Evolutionary conservation across 192 early-diverging fungal species (phyloP).

Genomic region (Mortierella claussenii): DNA sequence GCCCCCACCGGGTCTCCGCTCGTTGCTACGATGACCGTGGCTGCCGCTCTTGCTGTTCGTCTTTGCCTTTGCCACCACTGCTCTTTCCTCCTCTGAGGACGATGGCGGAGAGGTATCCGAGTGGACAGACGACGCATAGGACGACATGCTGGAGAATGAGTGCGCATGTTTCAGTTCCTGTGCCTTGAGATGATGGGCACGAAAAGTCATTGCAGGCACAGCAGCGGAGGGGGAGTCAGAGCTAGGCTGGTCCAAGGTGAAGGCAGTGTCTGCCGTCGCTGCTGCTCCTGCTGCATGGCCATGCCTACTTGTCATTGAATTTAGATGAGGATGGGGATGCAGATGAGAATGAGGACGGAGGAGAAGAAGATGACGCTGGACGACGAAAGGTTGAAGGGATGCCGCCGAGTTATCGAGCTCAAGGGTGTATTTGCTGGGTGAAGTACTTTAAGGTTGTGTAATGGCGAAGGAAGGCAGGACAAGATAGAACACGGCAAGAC

Average conservation of each 20-base stretch:
- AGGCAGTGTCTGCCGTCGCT: too few species aligned
- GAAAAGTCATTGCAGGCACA: conserved; percentile 35
- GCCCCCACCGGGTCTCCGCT: conserved; percentile 32
- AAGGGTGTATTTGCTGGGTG: neutral
- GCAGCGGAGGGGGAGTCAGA: too few species aligned
- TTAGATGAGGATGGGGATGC: too few species aligned
- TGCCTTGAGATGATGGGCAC: conserved; percentile 46
- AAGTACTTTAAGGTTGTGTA: neutral
- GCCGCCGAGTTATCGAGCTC: neutral
- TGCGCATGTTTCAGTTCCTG: conserved; percentile 49
- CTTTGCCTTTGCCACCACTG: neutral
- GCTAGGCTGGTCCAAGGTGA: conserved; percentile 6
- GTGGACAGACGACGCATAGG: conserved; percentile 52
- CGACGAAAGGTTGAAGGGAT: too few species aligned
- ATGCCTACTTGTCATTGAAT: conserved; percentile 2
- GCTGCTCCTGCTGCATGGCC: conserved; percentile 2
- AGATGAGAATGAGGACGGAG: conserved; percentile 40
- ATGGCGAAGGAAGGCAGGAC: neutral
- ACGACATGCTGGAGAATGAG: conserved; percentile 54
- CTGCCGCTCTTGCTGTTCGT: neutral
- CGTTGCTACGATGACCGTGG: conserved; percentile 20
- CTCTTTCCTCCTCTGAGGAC: conserved; percentile 20
- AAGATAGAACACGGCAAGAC: neutral
- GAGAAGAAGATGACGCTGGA: conserved; percentile 11
- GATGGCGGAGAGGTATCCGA: conserved; percentile 11